Conservation (phyloP, 1,139 yeast genomes). For the Barnettozyma hawaiiensis region DNA sequence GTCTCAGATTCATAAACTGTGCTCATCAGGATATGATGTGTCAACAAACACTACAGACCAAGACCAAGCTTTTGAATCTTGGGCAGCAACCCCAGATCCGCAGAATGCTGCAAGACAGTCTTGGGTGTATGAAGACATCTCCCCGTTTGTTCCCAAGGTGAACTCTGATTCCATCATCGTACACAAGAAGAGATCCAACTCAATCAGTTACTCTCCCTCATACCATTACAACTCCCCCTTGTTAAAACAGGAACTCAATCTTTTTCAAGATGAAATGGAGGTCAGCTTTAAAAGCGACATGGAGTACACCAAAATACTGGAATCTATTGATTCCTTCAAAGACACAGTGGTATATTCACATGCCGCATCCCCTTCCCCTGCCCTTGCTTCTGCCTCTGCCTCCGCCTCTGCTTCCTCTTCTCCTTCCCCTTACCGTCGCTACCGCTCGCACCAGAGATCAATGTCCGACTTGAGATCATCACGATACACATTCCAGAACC, state of each 20-base stretch:
- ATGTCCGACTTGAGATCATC: slow-evolving; percentile 3
- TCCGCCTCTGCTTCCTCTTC: too few relatives aligned
- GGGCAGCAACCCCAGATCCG: slow-evolving; percentile 24
- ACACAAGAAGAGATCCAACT: slow-evolving; percentile 13
- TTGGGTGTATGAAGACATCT: slow-evolving; percentile 20
- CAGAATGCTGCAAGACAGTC: slow-evolving; percentile 20
- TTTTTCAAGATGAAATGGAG: slow-evolving; percentile 15
- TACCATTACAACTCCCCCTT: slow-evolving; percentile 7
- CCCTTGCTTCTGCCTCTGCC: too few relatives aligned
- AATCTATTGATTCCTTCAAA: slow-evolving; percentile 18
- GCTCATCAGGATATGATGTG: slow-evolving; percentile 14
- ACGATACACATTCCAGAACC: slow-evolving; percentile 4
- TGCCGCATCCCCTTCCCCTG: not conserved
- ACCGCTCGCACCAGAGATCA: not conserved
- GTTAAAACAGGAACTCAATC: slow-evolving; percentile 7
- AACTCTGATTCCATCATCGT: slow-evolving; percentile 1
- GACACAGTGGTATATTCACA: slow-evolving; percentile 6
- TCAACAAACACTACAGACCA: slow-evolving; percentile 6
- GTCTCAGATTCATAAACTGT: slow-evolving; percentile 19
- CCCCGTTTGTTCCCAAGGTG: slow-evolving; percentile 9
- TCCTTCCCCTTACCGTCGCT: too few relatives aligned
- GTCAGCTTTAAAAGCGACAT: slow-evolving; percentile 12
- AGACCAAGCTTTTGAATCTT: slow-evolving; percentile 8
- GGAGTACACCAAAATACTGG: slow-evolving; percentile 15
- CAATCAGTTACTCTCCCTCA: slow-evolving; percentile 11